Evolutionary conservation across 2,329 filamentous ascomycete species (phyloP).

Genomic region (Metarhizium anisopliae): DNA sequence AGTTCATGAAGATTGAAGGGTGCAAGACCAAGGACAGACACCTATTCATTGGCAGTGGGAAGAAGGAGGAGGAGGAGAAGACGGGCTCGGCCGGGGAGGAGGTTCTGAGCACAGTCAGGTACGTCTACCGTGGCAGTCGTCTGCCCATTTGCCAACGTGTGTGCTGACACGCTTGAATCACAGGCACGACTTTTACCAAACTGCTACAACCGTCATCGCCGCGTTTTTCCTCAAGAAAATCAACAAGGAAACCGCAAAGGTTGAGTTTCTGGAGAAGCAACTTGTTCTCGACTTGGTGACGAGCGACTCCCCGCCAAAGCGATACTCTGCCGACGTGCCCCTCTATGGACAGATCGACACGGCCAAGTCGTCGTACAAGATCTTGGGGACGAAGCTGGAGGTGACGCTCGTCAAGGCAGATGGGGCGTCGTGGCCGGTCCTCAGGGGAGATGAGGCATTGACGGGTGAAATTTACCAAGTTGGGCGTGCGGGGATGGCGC

Average conservation of each 20-base stretch:
- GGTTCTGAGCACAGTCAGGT: conserved; percentile 69
- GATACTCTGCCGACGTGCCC: conserved; percentile 64
- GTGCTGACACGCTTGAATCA: background rate
- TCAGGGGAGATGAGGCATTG: conserved; percentile 64
- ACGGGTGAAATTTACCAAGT: conserved; percentile 80
- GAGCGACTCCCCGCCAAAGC: conserved; percentile 65
- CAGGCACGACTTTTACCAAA: conserved; percentile 88
- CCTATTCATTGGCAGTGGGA: conserved; percentile 73
- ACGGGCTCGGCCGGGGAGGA: conserved; percentile 52
- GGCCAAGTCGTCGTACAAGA: conserved; percentile 65
- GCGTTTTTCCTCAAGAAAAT: conserved; percentile 98
- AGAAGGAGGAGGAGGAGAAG: conserved; percentile 40
- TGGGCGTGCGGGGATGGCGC: conserved; percentile 57
- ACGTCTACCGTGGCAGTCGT: conserved; percentile 17
- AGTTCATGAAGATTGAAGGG: conserved; percentile 93
- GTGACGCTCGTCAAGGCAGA: conserved; percentile 64
- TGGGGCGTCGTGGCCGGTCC: conserved; percentile 72
- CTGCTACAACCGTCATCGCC: conserved; percentile 71
- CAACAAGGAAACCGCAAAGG: conserved; percentile 65
- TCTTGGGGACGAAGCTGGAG: conserved; percentile 86
- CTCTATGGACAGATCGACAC: conserved; percentile 72
- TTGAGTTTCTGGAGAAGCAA: conserved; percentile 56
- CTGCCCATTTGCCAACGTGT: background rate
- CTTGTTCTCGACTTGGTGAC: conserved; percentile 80
- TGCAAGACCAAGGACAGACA: conserved; percentile 77